Evolutionary conservation across 768 basidiomycete species (phyloP), one percentile per base, ranked within the genome.

Genomic region (Suillus weaverae): DNA sequence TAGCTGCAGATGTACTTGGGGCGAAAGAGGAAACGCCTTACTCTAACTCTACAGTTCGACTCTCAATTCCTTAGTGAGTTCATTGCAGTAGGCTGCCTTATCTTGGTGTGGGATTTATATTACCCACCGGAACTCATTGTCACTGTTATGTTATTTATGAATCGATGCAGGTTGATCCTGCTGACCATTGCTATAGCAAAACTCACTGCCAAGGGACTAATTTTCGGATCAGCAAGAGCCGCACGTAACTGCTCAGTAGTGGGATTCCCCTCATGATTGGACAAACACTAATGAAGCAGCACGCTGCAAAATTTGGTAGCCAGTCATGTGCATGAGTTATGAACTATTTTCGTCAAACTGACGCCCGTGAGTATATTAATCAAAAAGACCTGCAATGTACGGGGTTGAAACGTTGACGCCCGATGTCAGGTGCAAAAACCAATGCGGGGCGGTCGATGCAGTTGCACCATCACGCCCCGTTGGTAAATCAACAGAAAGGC

Each of bases 21-120:
- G 85, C 86, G 30, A 83, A 78, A 11, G 84, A 84, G 59, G 89
- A 89, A 74, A 82, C 83, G 8, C 87, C 89, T 2, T 76, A 92
- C 5, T 62, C 61, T n/a, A 1, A 30, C 14, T 35, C 53, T n/a
- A 4, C 30, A 20, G 18, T 14, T 38, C 32, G 32, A 39, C 6
- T 41, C 10, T 59, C 18, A 41, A 4, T 41, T 59, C 39, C 20
- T 10, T 33, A 5, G 18, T 53, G 5, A 33, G 26, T 9, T 41
- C 5, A 3, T 39, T 30, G 26, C 18, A 30, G 30, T 51, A 18
- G 16, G 30, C 8, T 7, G 46, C 11, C 11, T 22, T 48, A 13
- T 48, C 46, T 46, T 46, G 44, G n/a, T 46, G 10, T 11, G n/a
- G 44, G 20, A 46, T 46, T 0, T 11, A 46, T 46, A 46, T 46